phyloP scores from a whole-genome alignment of 164 flowering plant genomes.

The Macadamia integrifolia region DNA sequence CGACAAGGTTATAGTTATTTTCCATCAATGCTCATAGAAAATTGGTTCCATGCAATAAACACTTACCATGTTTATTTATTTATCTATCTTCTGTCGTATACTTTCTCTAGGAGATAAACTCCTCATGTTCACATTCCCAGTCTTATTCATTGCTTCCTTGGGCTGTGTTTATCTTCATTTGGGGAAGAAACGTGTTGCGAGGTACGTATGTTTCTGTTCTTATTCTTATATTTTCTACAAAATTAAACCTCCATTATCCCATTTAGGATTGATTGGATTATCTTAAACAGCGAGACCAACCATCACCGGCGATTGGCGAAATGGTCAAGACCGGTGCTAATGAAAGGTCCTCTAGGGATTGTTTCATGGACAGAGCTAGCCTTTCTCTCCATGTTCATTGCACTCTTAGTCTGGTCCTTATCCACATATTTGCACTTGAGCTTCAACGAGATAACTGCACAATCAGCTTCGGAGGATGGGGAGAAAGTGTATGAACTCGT shows the following conservation, averaged over 20 bases:
- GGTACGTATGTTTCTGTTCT: slow-evolving; percentile 12
- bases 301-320: not conserved
- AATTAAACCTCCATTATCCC: too few species aligned
- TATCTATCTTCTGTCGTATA: not conserved
- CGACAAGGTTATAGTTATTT: slow-evolving; percentile 38
- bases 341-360: slow-evolving; percentile 75
- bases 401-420: slow-evolving; percentile 63
- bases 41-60: not conserved
- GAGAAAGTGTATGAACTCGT: slow-evolving; percentile 30
- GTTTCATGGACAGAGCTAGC: slow-evolving; percentile 50
- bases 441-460: slow-evolving; percentile 26
- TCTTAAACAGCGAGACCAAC: slow-evolving; percentile 8
- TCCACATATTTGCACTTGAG: slow-evolving; percentile 29
- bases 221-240: not conserved
- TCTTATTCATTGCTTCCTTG: slow-evolving; percentile 43
- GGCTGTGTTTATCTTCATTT: slow-evolving; percentile 66
- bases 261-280: not conserved
- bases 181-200: slow-evolving; percentile 23
- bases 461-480: slow-evolving; percentile 18
- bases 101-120: slow-evolving; percentile 28
- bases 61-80: not conserved
- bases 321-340: slow-evolving; percentile 48
- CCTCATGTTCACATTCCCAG: slow-evolving; percentile 48
- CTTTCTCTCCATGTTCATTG: slow-evolving; percentile 58
- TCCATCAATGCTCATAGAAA: not conserved